Evolutionary conservation across 2,329 filamentous ascomycete species (phyloP).

Genomic region (Calcarisporium arbuscula): DNA sequence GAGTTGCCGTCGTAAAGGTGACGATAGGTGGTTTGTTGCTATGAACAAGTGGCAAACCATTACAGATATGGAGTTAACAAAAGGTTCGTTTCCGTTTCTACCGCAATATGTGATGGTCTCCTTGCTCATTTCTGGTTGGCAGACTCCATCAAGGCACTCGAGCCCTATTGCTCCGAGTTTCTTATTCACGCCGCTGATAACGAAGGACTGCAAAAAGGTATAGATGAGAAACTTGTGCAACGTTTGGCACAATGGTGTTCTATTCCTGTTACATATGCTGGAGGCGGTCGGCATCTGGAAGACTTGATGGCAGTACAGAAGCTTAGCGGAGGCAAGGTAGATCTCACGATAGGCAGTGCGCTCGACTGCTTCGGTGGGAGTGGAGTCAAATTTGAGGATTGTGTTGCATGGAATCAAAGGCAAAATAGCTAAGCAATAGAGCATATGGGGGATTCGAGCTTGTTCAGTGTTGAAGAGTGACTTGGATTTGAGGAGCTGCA

Average conservation of each 20-base stretch:
- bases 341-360: conserved; percentile 93
- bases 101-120: conserved; percentile 9
- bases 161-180: conserved; percentile 94
- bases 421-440: conserved; percentile 21
- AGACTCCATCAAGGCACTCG: conserved; percentile 76
- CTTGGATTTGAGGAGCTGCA: no score
- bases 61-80: conserved; percentile 88
- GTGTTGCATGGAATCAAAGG: conserved; percentile 74
- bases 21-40: conserved; percentile 83
- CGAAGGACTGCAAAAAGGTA: conserved; percentile 84
- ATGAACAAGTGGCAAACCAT: conserved; percentile 99
- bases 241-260: conserved; percentile 77
- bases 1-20: conserved; percentile 72
- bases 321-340: conserved; percentile 74
- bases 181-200: conserved; percentile 96
- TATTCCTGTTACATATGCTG: conserved; percentile 93
- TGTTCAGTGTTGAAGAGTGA: no score
- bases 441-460: neutral
- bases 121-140: neutral
- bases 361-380: conserved; percentile 91
- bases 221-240: conserved; percentile 78
- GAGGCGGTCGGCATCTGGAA: conserved; percentile 75
- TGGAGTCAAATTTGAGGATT: conserved; percentile 82
- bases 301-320: conserved; percentile 78
- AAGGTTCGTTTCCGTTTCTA: conserved; percentile 49